Evolutionary conservation across 345 rosid species (phyloP).

Genomic region (Lepidium aucheri): DNA sequence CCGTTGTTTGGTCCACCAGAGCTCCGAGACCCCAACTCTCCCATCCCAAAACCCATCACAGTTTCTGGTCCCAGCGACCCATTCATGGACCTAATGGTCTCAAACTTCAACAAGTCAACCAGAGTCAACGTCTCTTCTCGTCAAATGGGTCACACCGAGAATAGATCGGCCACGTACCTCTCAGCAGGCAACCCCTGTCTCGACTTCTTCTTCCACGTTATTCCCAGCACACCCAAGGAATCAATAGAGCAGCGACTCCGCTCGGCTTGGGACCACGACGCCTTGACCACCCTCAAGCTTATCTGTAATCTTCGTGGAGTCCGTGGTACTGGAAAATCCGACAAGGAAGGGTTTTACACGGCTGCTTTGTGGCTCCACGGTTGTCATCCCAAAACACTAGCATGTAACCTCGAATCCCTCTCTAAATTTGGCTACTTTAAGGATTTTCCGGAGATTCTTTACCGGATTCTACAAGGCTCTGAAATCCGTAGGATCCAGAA

Average conservation of each 20-base stretch:
- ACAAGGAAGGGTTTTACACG: conserved; percentile 56
- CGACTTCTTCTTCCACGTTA: conserved; percentile 52
- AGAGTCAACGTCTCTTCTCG: neutral
- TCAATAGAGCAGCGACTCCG: conserved; percentile 21
- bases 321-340: conserved; percentile 55
- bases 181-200: conserved; percentile 48
- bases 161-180: conserved; percentile 31
- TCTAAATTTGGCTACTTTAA: conserved; percentile 49
- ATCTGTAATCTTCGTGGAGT: conserved; percentile 65
- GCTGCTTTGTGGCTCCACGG: conserved; percentile 55
- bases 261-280: conserved; percentile 40
- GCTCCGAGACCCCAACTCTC: conserved; percentile 10
- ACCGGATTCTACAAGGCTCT: conserved; percentile 41
- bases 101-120: conserved; percentile 29
- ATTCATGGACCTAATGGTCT: conserved; percentile 35
- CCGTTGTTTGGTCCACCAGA: conserved; percentile 42
- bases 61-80: conserved; percentile 6
- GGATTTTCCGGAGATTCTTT: conserved; percentile 61
- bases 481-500: conserved; percentile 36
- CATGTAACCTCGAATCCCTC: conserved; percentile 36
- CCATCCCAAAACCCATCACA: neutral
- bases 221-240: conserved; percentile 38
- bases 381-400: conserved; percentile 53
- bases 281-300: conserved; percentile 48
- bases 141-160: conserved; percentile 41